Base-by-base conservation (phyloP, 805 yeast genomes). In the Metschnikowia cerradonensis region DNA sequence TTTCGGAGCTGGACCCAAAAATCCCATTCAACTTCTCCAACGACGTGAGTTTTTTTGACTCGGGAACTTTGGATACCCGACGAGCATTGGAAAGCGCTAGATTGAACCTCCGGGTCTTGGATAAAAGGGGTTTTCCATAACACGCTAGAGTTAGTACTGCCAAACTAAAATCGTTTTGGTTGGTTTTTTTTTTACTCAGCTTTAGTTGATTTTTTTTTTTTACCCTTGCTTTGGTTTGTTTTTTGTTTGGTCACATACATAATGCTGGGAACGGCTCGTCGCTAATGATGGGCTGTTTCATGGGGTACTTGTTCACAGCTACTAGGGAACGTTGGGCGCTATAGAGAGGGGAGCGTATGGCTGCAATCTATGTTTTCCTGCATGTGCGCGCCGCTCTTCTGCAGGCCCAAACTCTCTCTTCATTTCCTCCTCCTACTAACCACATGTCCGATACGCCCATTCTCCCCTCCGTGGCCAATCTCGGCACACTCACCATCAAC, bases 381-480 rank as follows among this genome's bases (percentile, higher is more conserved):
- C 37, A 15, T 13, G 19, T 15, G 39, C 44, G 44, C 23, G 10
- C 44, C 7, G 31, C 5, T 20, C 13, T 41, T 41, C 45, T 41
- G 45, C 45, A 32, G 45, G 30, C 37, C 30, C 13, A 3, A n/a
- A 41, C 23, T 19, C 38, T n/a, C 37, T 20, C 45, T 22, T n/a
- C 45, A 42, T 33, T 15, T 10, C 44, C 20, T 40, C 38, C 41
- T 35, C 34, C 40, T 26, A 10, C 41, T 11, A 15, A 45, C 47
- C 32, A 19, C 35, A 58, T 59, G 62, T 33, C 58, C 6, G 61
- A 56, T 33, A 56, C 52, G 15, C 54, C 57, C 11, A 58, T 59
- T 6, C 41, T 52, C 19, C 60, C 62, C 26, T 58, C 61, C 2
- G 59, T 58, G 47, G 53, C 56, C 17, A 51, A 54, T 3, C 37